phyloP scores from a whole-genome alignment of 176 grass and related monocot genomes.

The Puya raimondii region DNA sequence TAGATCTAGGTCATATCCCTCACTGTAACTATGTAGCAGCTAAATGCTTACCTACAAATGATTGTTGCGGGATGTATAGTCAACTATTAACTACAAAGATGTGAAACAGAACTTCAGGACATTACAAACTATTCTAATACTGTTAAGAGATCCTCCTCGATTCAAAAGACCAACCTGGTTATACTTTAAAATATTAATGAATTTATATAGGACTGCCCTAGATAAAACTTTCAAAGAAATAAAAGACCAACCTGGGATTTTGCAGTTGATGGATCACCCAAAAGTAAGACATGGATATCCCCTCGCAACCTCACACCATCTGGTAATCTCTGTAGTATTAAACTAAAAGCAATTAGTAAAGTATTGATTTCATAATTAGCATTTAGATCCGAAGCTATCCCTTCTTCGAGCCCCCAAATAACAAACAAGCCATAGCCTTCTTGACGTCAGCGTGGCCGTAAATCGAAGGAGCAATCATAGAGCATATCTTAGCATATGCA shows the following conservation, averaged over 20 bases:
- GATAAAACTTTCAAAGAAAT: background rate
- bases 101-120: background rate
- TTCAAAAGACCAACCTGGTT: too few species aligned
- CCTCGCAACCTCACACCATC: constrained; percentile 88
- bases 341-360: constrained; percentile 6
- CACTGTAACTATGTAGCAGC: background rate
- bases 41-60: background rate
- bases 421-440: constrained; percentile 85
- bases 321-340: constrained; percentile 56
- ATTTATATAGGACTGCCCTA: background rate
- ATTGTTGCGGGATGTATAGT: background rate
- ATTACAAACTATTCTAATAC: background rate
- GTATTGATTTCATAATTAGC: background rate
- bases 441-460: constrained; percentile 87
- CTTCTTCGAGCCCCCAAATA: constrained; percentile 90
- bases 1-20: background rate
- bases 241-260: constrained; percentile 84
- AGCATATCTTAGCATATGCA: constrained; percentile 77
- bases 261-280: constrained; percentile 97
- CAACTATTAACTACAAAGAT: background rate
- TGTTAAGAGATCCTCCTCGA: too few species aligned
- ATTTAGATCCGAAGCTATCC: constrained; percentile 22
- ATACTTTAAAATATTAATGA: too few species aligned
- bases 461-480: constrained; percentile 87
- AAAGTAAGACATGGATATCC: constrained; percentile 86